Percentiles rank a stretch among this genome's conserved stretches.
Conservation (phyloP, 2,329 filamentous ascomycete species). For the Claviceps quebecensis region DNA sequence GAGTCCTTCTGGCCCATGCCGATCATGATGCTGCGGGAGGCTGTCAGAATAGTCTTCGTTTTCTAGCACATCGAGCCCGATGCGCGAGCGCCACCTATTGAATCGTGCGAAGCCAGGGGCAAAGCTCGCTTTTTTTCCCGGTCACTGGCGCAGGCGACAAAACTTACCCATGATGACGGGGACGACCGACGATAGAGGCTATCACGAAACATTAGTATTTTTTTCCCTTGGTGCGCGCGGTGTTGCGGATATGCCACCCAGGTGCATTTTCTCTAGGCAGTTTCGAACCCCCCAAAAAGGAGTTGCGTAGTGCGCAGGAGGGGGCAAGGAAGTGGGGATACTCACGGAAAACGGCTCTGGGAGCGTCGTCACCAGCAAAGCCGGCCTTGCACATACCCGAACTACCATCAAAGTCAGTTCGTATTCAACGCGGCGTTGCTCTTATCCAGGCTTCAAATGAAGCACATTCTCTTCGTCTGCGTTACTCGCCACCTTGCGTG, state of each 20-base stretch:
- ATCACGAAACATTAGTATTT: constrained; percentile 23
- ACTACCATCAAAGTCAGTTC: constrained; percentile 43
- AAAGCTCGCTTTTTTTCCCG: not conserved
- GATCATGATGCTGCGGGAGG: constrained; percentile 82
- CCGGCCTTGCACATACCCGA: constrained; percentile 99
- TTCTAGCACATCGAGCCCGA: not conserved
- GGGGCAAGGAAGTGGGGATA: constrained; percentile 22
- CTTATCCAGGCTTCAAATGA: not conserved
- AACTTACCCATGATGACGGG: constrained; percentile 97
- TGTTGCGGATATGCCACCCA: not conserved
- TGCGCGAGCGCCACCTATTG: not conserved
- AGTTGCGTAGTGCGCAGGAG: constrained; percentile 6
- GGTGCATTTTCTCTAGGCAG: constrained; percentile 1
- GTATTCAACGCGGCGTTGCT: not conserved
- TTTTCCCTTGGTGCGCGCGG: constrained; percentile 2
- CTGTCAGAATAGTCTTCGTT: constrained; percentile 6
- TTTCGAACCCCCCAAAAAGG: constrained; percentile 2
- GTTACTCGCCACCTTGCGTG: constrained; percentile 1
- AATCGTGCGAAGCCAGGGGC: not conserved
- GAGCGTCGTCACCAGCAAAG: constrained; percentile 99
- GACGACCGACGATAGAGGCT: constrained; percentile 99
- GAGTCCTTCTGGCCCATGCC: constrained; percentile 99
- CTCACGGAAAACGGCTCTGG: constrained; percentile 99
- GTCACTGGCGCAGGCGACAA: not conserved
- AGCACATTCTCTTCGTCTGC: not conserved